These are phyloP conservation scores for Colletotrichum sp. DNA, from an alignment of 2,329 filamentous ascomycete species.

Conservation along the genomic window DNA sequence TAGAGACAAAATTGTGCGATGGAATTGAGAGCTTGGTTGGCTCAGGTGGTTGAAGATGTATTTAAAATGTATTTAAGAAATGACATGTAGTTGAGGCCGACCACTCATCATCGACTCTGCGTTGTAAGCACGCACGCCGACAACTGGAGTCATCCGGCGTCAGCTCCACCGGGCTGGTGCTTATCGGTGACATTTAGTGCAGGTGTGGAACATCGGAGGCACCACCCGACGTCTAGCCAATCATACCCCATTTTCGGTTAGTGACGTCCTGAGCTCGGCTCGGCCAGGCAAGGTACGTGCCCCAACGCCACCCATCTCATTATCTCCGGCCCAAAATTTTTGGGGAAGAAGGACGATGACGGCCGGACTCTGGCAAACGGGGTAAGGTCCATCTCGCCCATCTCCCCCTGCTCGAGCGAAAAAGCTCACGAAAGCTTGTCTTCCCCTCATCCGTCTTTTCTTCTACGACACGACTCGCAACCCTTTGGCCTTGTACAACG, in stretches of 20 bases:
- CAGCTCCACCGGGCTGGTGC: not conserved
- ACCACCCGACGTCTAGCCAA: not conserved
- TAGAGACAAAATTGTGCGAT: not conserved
- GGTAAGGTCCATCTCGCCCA: slow-evolving; percentile 11
- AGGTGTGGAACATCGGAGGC: not conserved
- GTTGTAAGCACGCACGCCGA: slow-evolving; percentile 17
- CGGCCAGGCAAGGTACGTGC: slow-evolving; percentile 4
- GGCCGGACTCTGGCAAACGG: slow-evolving; percentile 9
- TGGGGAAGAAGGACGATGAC: slow-evolving; percentile 11
- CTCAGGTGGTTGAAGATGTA: not conserved
- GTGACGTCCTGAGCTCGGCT: not conserved
- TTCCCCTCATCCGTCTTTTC: not conserved
- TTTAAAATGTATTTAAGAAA: not conserved
- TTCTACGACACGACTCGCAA: not conserved
- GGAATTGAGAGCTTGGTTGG: not conserved
- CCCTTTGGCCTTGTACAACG: not conserved
- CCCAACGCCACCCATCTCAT: slow-evolving; percentile 20
- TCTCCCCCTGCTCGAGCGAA: not conserved
- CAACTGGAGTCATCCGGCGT: slow-evolving; percentile 17
- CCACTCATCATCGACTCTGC: slow-evolving; percentile 17
- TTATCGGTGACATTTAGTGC: slow-evolving; percentile 16
- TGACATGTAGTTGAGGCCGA: slow-evolving; percentile 10
- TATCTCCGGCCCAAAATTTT: slow-evolving; percentile 21
- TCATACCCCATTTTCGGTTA: not conserved
- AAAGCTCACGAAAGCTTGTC: slow-evolving; percentile 12